Conservation (phyloP, 441 rosid species). For the Populus tomentosa region DNA sequence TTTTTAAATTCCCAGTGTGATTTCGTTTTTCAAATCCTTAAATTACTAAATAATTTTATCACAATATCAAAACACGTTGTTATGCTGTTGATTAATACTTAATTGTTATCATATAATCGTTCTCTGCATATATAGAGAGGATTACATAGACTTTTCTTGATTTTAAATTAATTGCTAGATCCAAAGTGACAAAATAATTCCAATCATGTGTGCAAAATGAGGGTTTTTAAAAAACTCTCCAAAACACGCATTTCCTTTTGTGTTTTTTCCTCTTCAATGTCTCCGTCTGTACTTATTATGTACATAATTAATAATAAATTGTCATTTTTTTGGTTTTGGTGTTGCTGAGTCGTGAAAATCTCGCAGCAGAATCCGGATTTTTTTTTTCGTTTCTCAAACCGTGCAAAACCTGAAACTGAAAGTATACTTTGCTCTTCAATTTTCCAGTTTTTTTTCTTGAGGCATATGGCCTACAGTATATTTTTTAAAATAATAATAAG, state of each 20-base stretch:
- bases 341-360: too few relatives aligned
- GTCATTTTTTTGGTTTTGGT: too few relatives aligned
- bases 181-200: background rate
- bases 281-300: background rate
- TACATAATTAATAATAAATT: too few relatives aligned
- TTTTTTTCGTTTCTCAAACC: background rate
- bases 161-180: background rate
- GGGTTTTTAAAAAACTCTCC: background rate
- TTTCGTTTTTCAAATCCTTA: too few relatives aligned
- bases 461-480: background rate
- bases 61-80: too few relatives aligned
- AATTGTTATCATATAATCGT: too few relatives aligned
- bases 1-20: too few relatives aligned
- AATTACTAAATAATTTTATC: too few relatives aligned
- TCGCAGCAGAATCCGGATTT: too few relatives aligned
- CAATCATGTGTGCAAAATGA: background rate
- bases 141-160: background rate
- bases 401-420: background rate
- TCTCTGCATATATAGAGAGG: too few relatives aligned
- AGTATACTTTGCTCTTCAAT: background rate
- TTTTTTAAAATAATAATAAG: too few relatives aligned
- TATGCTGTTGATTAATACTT: too few relatives aligned
- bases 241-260: background rate
- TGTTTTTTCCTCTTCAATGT: background rate
- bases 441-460: background rate